Conservation (phyloP, 106 monocot genomes). For the Dendrobium nobile region DNA sequence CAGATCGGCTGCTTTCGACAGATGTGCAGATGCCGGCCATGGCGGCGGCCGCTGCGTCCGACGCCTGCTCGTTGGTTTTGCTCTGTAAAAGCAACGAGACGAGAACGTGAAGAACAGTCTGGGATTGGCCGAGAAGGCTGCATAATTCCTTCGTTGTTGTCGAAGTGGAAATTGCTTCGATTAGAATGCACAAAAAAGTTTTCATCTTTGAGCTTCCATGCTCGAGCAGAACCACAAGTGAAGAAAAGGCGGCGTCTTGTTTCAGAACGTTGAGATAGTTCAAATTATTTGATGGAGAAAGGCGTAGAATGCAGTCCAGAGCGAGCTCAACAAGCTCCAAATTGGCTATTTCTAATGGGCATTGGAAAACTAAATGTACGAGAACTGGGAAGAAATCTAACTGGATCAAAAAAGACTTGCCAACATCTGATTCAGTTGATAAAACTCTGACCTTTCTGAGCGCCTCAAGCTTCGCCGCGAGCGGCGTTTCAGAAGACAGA, state of each 20-base stretch:
- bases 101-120: constrained; percentile 20
- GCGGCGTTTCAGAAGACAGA: constrained; percentile 11
- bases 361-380: constrained; percentile 42
- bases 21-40: constrained; percentile 40
- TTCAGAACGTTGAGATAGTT: constrained; percentile 42
- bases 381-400: constrained; percentile 58
- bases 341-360: neutral
- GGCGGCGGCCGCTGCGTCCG: constrained; percentile 43
- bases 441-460: constrained; percentile 45
- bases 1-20: constrained; percentile 23
- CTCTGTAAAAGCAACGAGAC: constrained; percentile 28
- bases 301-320: constrained; percentile 41
- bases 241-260: constrained; percentile 17
- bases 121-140: constrained; percentile 24
- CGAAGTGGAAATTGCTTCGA: constrained; percentile 17
- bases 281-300: constrained; percentile 24
- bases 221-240: constrained; percentile 34
- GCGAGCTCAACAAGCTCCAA: constrained; percentile 30
- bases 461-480: constrained; percentile 11
- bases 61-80: neutral
- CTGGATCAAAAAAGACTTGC: constrained; percentile 43
- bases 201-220: constrained; percentile 38
- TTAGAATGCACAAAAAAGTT: constrained; percentile 5
- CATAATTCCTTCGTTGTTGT: constrained; percentile 18
- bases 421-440: constrained; percentile 64